Evolutionary conservation across 2,329 filamentous ascomycete genomes (phyloP), one percentile per base, ranked within the genome.

Genomic region (Aspergillus quadrilineatus): DNA sequence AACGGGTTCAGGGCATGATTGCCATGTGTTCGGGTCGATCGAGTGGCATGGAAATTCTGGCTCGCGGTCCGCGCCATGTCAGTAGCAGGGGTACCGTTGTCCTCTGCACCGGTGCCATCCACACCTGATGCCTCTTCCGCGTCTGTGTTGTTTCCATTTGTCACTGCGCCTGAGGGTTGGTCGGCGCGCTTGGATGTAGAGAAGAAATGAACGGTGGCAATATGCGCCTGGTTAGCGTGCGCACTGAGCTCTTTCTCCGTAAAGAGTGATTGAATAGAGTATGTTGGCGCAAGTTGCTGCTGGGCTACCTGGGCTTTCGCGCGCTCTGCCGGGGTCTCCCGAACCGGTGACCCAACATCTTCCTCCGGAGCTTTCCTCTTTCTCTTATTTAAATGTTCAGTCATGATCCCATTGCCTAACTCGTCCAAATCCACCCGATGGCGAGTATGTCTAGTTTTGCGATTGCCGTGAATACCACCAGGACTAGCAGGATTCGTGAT

Each of bases 181-280:
- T 76, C 76, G 6, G 73, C 65, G 34, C 75, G 72, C 59, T 73
- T 75, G n/a, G 82, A 82, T 55, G 83, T 82, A 54, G 82, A 79
- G 69, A 87, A 85, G 71, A 79, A 79, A 60, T 79, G 77, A 4
- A 81, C 78, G 0, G 85, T 81, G 4, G 84, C 84, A 30, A 82
- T 76, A 50, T 84, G 82, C 3, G 85, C 85, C 45, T 81, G 79
- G 63, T 85, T 85, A 58, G 83, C 84, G 54, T 84, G 82, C 68
- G 84, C 76, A 50, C 80, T 80, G 52, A 88, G 79, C 69, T 88
- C 85, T 73, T 87, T 87, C 59, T 88, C 85, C 3, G 84, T 87
- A 67, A 88, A 88, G 14, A 88, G 76, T n/a, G 81, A 79, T 55
- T 86, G 80, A 55, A 88, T 79, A 6, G 82, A 85, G 71, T 85